phyloP scores from a whole-genome alignment of 208 protist species.

The Crithidia expoeki region DNA sequence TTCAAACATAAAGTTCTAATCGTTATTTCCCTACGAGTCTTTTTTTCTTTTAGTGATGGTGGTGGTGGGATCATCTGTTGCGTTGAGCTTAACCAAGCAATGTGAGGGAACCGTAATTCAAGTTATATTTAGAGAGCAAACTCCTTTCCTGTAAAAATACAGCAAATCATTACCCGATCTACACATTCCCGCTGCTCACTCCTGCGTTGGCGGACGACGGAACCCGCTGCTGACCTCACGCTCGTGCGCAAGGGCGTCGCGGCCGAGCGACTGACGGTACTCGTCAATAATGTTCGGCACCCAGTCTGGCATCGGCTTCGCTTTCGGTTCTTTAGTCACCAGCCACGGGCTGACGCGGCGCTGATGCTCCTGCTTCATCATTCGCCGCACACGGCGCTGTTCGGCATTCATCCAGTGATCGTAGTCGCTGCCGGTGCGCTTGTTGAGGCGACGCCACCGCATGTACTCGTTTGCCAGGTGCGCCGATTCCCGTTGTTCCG shows the following conservation, averaged over 20 bases:
- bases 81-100: no score
- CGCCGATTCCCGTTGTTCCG: conserved; percentile 65
- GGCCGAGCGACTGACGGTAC: conserved; percentile 79
- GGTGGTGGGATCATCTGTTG: no score
- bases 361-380: conserved; percentile 51
- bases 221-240: conserved; percentile 51
- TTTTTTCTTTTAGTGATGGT: no score
- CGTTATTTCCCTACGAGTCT: no score
- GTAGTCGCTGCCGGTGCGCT: conserved; percentile 61
- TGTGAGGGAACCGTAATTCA: no score
- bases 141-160: background rate
- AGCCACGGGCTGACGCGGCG: conserved; percentile 56
- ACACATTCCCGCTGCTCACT: conserved; percentile 1
- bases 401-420: conserved; percentile 90
- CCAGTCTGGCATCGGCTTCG: conserved; percentile 58
- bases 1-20: no score
- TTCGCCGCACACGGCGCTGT: conserved; percentile 50
- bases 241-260: conserved; percentile 75
- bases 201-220: conserved; percentile 36
- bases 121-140: background rate
- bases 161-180: no score
- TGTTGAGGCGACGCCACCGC: conserved; percentile 65
- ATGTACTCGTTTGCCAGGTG: conserved; percentile 66
- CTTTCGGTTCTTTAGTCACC: conserved; percentile 10
- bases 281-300: conserved; percentile 92